Percentiles rank a stretch among this genome's conserved stretches.
Conservation (phyloP, 2,329 filamentous ascomycete species). For the Talaromyces sp. region DNA sequence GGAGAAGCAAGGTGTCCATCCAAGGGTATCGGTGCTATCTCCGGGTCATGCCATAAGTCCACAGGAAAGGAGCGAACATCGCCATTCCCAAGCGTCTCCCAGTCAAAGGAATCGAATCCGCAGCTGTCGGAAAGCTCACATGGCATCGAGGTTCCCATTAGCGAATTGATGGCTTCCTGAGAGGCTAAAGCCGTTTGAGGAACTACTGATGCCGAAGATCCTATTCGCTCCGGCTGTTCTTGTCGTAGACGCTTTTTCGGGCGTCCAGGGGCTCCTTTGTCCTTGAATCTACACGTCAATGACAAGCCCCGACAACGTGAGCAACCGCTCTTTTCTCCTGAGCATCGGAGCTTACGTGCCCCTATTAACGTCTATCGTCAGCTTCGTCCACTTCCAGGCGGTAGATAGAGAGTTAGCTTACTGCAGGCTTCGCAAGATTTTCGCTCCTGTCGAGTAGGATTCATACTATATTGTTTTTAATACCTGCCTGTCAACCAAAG, state of each 20-base stretch:
- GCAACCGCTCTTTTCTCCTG: slow-evolving; percentile 22
- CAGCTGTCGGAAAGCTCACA: slow-evolving; percentile 15
- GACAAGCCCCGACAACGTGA: slow-evolving; percentile 18
- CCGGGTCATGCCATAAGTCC: slow-evolving; percentile 4
- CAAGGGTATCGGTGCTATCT: background rate
- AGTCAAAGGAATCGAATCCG: slow-evolving; percentile 15
- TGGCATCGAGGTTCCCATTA: slow-evolving; percentile 13
- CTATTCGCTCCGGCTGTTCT: slow-evolving; percentile 6
- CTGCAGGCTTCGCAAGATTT: slow-evolving; percentile 24
- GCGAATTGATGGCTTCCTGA: slow-evolving; percentile 1
- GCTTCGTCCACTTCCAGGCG: background rate
- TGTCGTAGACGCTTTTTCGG: slow-evolving; percentile 19
- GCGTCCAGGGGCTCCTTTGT: slow-evolving; percentile 21
- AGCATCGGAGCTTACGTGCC: slow-evolving; percentile 23
- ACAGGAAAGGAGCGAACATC: slow-evolving; percentile 13
- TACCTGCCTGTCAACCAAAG: background rate
- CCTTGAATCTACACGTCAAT: slow-evolving; percentile 21
- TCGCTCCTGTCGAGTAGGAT: slow-evolving; percentile 17
- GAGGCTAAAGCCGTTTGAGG: slow-evolving; percentile 1
- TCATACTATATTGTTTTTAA: slow-evolving; percentile 12
- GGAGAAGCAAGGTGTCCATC: slow-evolving; percentile 13
- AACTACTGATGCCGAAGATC: background rate
- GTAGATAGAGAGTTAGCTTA: slow-evolving; percentile 10
- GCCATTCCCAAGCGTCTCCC: slow-evolving; percentile 15
- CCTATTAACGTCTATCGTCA: slow-evolving; percentile 13